phyloP scores from a whole-genome alignment of 1,284 basidiomycete genomes.

The Ustilago shanxiensis region DNA sequence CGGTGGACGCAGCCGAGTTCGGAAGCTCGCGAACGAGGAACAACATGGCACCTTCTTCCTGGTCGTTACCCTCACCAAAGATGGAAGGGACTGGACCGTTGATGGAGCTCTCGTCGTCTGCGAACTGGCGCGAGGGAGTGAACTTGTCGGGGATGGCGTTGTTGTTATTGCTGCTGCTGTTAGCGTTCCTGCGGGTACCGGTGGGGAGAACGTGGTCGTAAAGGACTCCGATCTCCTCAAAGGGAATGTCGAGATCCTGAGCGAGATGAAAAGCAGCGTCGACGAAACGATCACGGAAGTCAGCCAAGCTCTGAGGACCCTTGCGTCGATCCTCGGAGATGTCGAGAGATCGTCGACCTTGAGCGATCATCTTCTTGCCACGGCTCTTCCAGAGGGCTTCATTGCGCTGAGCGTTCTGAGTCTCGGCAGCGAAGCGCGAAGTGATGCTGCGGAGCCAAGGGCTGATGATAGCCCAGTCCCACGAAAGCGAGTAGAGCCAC shows the following conservation, averaged over 20 bases:
- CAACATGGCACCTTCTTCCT: constrained; percentile 73
- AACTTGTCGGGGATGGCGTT: constrained; percentile 36
- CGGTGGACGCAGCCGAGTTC: constrained; percentile 69
- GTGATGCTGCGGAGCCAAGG: constrained; percentile 72
- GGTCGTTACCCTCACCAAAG: constrained; percentile 60
- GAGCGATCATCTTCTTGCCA: constrained; percentile 54
- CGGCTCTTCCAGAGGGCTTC: constrained; percentile 57
- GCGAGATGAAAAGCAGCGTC: constrained; percentile 72
- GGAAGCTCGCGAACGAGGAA: constrained; percentile 73
- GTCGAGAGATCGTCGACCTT: constrained; percentile 57
- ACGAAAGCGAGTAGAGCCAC: constrained; percentile 73
- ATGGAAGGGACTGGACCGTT: constrained; percentile 56
- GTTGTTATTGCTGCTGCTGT: constrained; percentile 13
- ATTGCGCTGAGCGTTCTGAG: constrained; percentile 39
- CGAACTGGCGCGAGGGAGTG: constrained; percentile 42
- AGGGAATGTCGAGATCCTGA: constrained; percentile 72
- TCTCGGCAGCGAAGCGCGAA: constrained; percentile 54
- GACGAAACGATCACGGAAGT: constrained; percentile 72
- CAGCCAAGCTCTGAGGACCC: constrained; percentile 60
- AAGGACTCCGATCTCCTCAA: constrained; percentile 76
- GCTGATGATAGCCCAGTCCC: constrained; percentile 73
- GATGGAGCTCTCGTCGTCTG: constrained; percentile 63
- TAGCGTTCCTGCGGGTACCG: constrained; percentile 66
- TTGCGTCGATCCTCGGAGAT: constrained; percentile 40
- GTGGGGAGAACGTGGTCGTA: constrained; percentile 73